Evolutionary conservation across 2,329 filamentous ascomycete species (phyloP), one percentile per base, ranked within the genome.

Genomic region (Penicillium occitanis): DNA sequence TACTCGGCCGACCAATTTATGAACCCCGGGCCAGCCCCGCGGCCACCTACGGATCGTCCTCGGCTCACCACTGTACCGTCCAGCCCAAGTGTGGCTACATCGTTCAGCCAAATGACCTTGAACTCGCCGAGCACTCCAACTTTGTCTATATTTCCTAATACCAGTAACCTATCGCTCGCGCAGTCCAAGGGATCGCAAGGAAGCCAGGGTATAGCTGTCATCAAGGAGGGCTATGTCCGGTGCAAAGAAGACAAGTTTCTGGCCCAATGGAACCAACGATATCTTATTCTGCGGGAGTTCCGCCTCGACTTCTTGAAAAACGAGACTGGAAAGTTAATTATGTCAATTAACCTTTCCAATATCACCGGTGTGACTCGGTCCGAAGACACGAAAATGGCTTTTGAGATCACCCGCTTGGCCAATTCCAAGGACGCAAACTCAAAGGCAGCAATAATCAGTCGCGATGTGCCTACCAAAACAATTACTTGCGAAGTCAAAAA

Each of bases 21-120:
- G 91, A 98, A 98, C 79, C 93, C 95, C 69, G 93, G 95, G 70
- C 94, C 95, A 72, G 94, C 95, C 71, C 95, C 95, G 70, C 90
- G 91, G 73, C 94, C 95, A 68, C 95, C 94, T 22, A 89, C 86
- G 67, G 91, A 95, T 75, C 88, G 91, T 73, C 91, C 93, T 68
- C 90, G 91, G 75, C 87, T 97, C 71, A 89, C 89, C 90, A 68
- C 91, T 87, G 76, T 86, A 88, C 68, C 83, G 72, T 91, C 89
- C 76, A 83, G 91, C 25, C 88, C 90, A 17, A 90, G 89, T 69
- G 93, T 89, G 79, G 73, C 76, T 28, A 92, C 94, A 83, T 90
- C 90, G 67, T 82, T 82, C 66, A 74, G 74, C 60, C 90, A 89
- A 73, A 87, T 94, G 84, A 89, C 86, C 74, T 84, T 95, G 70